phyloP scores from a whole-genome alignment of 257 asterid genomes.

The Solanum lycopersicoides region DNA sequence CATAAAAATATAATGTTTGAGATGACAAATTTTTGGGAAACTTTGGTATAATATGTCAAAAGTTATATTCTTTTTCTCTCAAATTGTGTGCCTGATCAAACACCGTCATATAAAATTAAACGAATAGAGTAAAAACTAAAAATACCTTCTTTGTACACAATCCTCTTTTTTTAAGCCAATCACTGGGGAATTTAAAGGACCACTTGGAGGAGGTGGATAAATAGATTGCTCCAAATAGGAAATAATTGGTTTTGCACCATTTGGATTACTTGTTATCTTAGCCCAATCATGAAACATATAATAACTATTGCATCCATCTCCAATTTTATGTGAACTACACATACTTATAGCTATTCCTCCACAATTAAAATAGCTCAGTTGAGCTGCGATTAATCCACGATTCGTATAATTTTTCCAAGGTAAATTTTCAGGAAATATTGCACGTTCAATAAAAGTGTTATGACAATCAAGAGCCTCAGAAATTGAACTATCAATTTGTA shows the following conservation, averaged over 20 bases:
- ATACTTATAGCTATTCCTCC: background rate
- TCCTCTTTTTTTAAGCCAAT: background rate
- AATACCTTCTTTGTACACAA: background rate
- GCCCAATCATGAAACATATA: background rate
- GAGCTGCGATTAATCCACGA: background rate
- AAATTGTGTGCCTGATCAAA: background rate
- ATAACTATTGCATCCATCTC: background rate
- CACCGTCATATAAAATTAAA: background rate
- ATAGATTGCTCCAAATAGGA: background rate
- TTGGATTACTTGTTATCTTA: background rate
- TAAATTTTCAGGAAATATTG: background rate
- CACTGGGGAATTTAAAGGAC: background rate
- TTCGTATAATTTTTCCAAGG: background rate
- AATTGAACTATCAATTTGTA: background rate
- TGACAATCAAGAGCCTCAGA: background rate
- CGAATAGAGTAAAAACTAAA: background rate
- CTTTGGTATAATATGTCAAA: background rate
- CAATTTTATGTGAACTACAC: background rate
- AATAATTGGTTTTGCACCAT: background rate
- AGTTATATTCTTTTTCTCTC: background rate
- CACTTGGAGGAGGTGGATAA: background rate
- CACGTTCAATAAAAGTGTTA: background rate
- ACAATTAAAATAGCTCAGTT: background rate
- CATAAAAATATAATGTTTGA: background rate
- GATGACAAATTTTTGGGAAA: background rate